phyloP scores from a whole-genome alignment of 176 grass and related monocot genomes.

The Hyparrhenia diplandra region DNA sequence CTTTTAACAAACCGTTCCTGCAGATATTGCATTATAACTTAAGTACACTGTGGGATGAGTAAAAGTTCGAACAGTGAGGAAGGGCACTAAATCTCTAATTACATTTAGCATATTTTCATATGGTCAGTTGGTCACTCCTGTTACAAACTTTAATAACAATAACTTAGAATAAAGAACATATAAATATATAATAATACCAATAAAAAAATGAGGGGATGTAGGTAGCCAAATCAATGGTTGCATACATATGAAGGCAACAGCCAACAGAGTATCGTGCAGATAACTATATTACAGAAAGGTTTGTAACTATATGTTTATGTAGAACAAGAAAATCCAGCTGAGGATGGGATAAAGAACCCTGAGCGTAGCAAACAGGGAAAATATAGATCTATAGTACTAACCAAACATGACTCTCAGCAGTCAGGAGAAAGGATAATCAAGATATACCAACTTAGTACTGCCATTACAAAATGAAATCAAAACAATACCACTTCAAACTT shows the following conservation, averaged over 20 bases:
- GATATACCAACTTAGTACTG: not conserved
- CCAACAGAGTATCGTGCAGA: not conserved
- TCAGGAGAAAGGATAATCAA: not conserved
- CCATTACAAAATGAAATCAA: conserved; percentile 6
- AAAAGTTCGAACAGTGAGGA: not conserved
- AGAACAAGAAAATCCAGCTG: not conserved
- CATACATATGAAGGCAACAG: not conserved
- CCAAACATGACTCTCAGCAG: not conserved
- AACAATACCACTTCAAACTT: not conserved
- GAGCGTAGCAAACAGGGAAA: not conserved
- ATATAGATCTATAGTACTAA: not conserved
- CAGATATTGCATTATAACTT: conserved; percentile 35
- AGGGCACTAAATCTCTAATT: not conserved
- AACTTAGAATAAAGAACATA: not conserved
- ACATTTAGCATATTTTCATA: conserved; percentile 11
- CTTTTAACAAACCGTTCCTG: conserved; percentile 98
- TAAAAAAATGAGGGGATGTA: not conserved
- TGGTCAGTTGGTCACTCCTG: not conserved
- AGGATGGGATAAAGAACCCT: not conserved
- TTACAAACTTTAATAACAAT: not conserved
- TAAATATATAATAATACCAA: not conserved
- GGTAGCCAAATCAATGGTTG: conserved; percentile 5
- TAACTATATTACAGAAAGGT: not conserved
- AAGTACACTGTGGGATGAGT: not conserved
- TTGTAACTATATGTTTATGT: not conserved